A percentile compares a stretch with the other conserved stretches of the same genome.
These are phyloP conservation scores for Coriolopsis trogii DNA, from an alignment of 1,284 basidiomycete genomes.

Conservation along the genomic window DNA sequence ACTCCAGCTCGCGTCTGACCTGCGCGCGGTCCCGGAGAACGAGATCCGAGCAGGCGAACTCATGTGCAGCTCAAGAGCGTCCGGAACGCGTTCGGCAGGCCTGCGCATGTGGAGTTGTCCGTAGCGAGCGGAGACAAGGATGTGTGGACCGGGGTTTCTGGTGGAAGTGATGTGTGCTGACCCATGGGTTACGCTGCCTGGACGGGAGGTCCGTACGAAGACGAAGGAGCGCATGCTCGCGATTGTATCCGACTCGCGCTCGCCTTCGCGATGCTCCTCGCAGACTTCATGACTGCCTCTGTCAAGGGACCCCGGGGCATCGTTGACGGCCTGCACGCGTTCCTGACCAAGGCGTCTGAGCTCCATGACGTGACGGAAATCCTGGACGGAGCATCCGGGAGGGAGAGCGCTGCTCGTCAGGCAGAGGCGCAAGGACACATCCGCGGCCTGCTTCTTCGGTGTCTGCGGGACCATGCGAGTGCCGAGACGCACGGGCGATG, in stretches of 20 bases:
- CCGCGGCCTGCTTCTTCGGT: slow-evolving; percentile 84
- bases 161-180: background rate
- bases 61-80: slow-evolving; percentile 66
- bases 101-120: slow-evolving; percentile 63
- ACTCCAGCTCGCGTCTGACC: slow-evolving; percentile 75
- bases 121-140: slow-evolving; percentile 83
- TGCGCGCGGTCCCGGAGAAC: slow-evolving; percentile 85
- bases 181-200: background rate
- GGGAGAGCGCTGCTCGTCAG: slow-evolving; percentile 65
- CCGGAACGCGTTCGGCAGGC: slow-evolving; percentile 75
- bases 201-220: slow-evolving; percentile 61
- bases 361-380: slow-evolving; percentile 85
- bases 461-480: slow-evolving; percentile 84
- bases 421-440: slow-evolving; percentile 81
- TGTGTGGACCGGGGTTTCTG: slow-evolving; percentile 41
- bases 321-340: no score
- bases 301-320: no score
- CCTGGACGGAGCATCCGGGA: slow-evolving; percentile 81
- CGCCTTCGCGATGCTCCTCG: no score
- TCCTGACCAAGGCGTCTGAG: no score
- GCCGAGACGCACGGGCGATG: slow-evolving; percentile 68
- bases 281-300: no score
- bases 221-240: slow-evolving; percentile 67
- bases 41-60: slow-evolving; percentile 83
- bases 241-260: slow-evolving; percentile 81